Evolutionary conservation across 495 filamentous ascomycete species (phyloP), one percentile per base, ranked within the genome.

Genomic region (Neurospora tetraspora): DNA sequence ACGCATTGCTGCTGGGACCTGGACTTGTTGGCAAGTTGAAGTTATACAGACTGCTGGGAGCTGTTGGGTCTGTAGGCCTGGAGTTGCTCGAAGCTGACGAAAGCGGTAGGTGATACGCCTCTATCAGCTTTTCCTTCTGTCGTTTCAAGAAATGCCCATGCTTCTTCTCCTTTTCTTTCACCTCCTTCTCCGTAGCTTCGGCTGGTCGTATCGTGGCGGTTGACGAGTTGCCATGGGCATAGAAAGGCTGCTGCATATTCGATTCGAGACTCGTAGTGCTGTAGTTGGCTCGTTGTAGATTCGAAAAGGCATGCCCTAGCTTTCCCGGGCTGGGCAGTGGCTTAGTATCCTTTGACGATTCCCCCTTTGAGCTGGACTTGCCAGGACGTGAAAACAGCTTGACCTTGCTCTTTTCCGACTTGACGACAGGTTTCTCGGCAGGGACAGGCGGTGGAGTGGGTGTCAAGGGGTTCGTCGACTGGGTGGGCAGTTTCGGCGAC

Each of bases 41-140:
- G 73, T 83, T 88, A 82, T 98, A 98, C 1, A 98, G 84, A 68
- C 93, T 93, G 76, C 90, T 91, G 1, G 94, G 93, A 5, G 93
- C 93, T 75, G 87, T 91, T 0, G 94, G 93, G 78, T 97, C 93
- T 3, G 91, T 89, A 1, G 94, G 92, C 77, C 88, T 90, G 6
- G 94, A 97, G 79, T 97, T 98, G 78, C 92, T 96, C 37, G 89
- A 90, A 23, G 94, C 94, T 4, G 96, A 98, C 0, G 94, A 97
- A 1, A 98, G 86, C 3, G 94, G 87, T 42, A 91, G 86, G 75
- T 95, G 89, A 71, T 94, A 91, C 70, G 96, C 93, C 70, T 90
- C 87, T 76, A 91, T 94, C 27, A 94, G 82, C 80, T 96, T 98
- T 79, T 98, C 87, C 81, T 97, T 97, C 82, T 96, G 93, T 65